A percentile compares a stretch with the other conserved stretches of the same genome.
These are phyloP conservation scores for Aureobasidium leucospermi DNA, from an alignment of 2,329 filamentous ascomycete species.

Conservation along the genomic window DNA sequence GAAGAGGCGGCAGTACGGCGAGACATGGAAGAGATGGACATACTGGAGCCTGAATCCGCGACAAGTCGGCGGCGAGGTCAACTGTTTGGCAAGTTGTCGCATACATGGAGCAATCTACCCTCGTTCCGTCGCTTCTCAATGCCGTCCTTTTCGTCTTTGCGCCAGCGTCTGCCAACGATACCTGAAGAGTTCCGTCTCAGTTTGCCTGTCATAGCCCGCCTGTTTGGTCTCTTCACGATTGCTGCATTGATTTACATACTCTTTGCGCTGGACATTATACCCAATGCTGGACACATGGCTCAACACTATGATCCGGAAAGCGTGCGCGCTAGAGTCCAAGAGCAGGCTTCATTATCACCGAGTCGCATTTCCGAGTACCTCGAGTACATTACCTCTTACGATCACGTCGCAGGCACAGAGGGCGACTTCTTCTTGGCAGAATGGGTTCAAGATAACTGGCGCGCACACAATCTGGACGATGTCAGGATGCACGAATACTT, in stretches of 20 bases:
- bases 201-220: slow-evolving; percentile 63
- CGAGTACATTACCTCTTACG: slow-evolving; percentile 70
- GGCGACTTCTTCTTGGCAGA: slow-evolving; percentile 81
- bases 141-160: slow-evolving; percentile 18
- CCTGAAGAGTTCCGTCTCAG: slow-evolving; percentile 44
- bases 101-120: slow-evolving; percentile 47
- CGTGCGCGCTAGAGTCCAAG: slow-evolving; percentile 67
- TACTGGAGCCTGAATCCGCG: slow-evolving; percentile 52
- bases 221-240: slow-evolving; percentile 69
- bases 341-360: slow-evolving; percentile 54
- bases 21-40: slow-evolving; percentile 84
- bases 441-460: slow-evolving; percentile 75
- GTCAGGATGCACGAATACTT: slow-evolving; percentile 61
- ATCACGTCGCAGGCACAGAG: slow-evolving; percentile 90
- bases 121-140: slow-evolving; percentile 39
- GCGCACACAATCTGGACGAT: slow-evolving; percentile 63
- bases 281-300: slow-evolving; percentile 54
- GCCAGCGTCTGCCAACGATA: slow-evolving; percentile 30
- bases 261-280: slow-evolving; percentile 79
- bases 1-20: slow-evolving; percentile 56
- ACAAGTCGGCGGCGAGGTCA: slow-evolving; percentile 25
- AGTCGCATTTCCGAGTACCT: slow-evolving; percentile 59
- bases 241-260: slow-evolving; percentile 73
- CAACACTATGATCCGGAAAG: slow-evolving; percentile 78
- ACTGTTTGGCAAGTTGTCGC: slow-evolving; percentile 46